Evolutionary conservation across 78 protist genomes (phyloP), one percentile per base, ranked within the genome.

Genomic region (Mastigamoeba balamuthi): DNA sequence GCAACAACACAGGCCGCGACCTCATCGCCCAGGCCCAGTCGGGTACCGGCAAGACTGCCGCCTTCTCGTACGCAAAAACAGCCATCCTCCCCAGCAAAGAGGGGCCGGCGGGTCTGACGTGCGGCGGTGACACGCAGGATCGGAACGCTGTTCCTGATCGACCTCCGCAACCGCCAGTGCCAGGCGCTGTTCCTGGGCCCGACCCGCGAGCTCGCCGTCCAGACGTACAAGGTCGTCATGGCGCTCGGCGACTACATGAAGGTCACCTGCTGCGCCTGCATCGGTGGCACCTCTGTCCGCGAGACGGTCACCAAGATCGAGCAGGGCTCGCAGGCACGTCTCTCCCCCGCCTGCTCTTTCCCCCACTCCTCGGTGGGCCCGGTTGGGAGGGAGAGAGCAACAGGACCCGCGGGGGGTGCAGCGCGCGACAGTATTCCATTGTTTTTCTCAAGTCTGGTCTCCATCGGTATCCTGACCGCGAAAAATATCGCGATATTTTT

Each of bases 11-110:
- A n/a, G 98, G 97, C 58, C 76, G 77, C 33, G 99, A 97, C 82
- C 84, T 92, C 63, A 95, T 97, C 58, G 99, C 98, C 4, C 99
- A 96, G 85, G 97, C 99, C 27, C 98, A 94, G 86, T 91, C 98
- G 25, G 99, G 99, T 8, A 96, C 99, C 8, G 99, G 99, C 38
- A 97, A 97, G 90, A 97, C 99, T 3, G 98, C 98, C 48, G 87
- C 98, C 58, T 96, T 95, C 81, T 44, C 93, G n/a, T n/a, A n/a
- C n/a, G n/a, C n/a, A n/a, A n/a, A n/a, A n/a, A n/a, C n/a, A n/a
- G n/a, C n/a, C n/a, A n/a, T n/a, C n/a, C n/a, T n/a, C n/a, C n/a
- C n/a, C n/a, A n/a, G n/a, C n/a, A n/a, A n/a, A n/a, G n/a, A n/a
- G n/a, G n/a, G n/a, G n/a, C n/a, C n/a, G n/a, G n/a, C n/a, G n/a